phyloP scores from a whole-genome alignment of 2,329 filamentous ascomycete species.

The Pestalotiopsis sp. region DNA sequence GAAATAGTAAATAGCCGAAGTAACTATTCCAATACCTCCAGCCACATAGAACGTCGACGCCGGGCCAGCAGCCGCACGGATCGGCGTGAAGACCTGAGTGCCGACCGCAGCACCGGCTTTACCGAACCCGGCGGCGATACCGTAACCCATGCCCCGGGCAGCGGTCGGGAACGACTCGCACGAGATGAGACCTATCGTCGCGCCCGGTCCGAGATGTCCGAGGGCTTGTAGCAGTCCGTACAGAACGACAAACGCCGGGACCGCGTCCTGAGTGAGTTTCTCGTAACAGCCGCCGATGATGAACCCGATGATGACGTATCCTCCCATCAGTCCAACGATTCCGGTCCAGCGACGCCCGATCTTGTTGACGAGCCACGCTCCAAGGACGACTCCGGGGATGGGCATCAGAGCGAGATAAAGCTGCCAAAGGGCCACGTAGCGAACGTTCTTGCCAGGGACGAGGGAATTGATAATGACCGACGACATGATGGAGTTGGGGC shows the following conservation, averaged over 20 bases:
- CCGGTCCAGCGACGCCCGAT: constrained; percentile 51
- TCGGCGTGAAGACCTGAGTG: constrained; percentile 27
- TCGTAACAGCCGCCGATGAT: constrained; percentile 44
- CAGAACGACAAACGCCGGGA: constrained; percentile 53
- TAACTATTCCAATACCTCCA: constrained; percentile 4
- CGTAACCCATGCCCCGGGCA: constrained; percentile 54
- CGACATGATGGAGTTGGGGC: constrained; percentile 46
- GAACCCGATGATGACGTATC: constrained; percentile 44
- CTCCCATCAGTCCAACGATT: constrained; percentile 47
- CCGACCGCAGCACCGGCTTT: constrained; percentile 55
- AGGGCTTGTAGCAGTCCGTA: constrained; percentile 54
- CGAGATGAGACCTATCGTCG: constrained; percentile 52
- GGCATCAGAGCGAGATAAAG: constrained; percentile 9
- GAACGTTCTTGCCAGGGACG: constrained; percentile 3
- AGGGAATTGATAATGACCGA: constrained; percentile 3
- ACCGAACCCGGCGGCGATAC: constrained; percentile 51
- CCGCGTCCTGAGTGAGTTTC: constrained; percentile 41
- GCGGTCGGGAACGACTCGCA: constrained; percentile 54
- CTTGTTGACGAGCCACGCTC: constrained; percentile 48
- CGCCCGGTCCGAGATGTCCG: constrained; percentile 52
- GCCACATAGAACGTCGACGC: constrained; percentile 1
- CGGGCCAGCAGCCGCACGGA: background rate
- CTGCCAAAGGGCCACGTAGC: constrained; percentile 5
- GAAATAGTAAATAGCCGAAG: constrained; percentile 9
- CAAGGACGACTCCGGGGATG: constrained; percentile 47